Percentiles rank a stretch among this genome's conserved stretches.
Conservation (phyloP, 1,284 basidiomycete genomes). For the Mycena citricolor region DNA sequence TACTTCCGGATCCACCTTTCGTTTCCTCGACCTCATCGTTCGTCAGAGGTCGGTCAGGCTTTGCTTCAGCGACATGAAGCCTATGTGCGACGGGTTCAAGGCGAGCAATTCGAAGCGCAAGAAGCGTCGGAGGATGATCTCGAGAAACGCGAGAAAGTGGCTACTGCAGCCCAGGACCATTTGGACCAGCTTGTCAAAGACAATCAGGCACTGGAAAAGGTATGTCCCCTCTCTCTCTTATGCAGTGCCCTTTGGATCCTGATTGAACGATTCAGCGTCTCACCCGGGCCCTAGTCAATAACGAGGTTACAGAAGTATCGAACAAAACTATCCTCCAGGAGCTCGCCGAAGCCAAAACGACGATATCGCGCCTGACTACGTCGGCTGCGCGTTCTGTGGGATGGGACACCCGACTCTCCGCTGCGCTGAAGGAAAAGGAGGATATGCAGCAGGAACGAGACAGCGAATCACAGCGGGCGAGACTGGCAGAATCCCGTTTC, state of each 20-base stretch:
- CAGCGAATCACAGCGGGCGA: constrained; percentile 68
- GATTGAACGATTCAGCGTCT: constrained; percentile 57
- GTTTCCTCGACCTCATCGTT: too few relatives aligned
- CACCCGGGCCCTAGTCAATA: constrained; percentile 78
- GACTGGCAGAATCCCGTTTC: constrained; percentile 68
- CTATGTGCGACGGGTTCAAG: constrained; percentile 70
- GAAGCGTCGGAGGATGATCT: constrained; percentile 1
- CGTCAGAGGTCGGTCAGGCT: constrained; percentile 86
- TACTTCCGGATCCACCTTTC: too few relatives aligned
- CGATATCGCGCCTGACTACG: constrained; percentile 67
- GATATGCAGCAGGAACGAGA: constrained; percentile 85
- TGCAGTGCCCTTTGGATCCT: neutral
- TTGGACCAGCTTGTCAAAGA: constrained; percentile 51
- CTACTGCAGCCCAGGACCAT: constrained; percentile 26
- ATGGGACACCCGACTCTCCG: constrained; percentile 65
- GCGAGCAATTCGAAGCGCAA: neutral
- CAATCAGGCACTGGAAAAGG: constrained; percentile 69
- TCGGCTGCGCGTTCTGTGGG: constrained; percentile 70
- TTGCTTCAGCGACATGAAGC: constrained; percentile 85
- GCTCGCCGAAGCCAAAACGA: constrained; percentile 73
- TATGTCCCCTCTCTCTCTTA: constrained; percentile 28
- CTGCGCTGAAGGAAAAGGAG: constrained; percentile 70
- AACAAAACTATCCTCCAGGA: constrained; percentile 76
- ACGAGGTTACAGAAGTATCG: constrained; percentile 78
- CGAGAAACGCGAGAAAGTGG: constrained; percentile 18